A percentile compares a stretch with the other conserved stretches of the same genome.
phyloP scores from a whole-genome alignment of 192 early-diverging fungal genomes.

The Entomortierella parvispora region DNA sequence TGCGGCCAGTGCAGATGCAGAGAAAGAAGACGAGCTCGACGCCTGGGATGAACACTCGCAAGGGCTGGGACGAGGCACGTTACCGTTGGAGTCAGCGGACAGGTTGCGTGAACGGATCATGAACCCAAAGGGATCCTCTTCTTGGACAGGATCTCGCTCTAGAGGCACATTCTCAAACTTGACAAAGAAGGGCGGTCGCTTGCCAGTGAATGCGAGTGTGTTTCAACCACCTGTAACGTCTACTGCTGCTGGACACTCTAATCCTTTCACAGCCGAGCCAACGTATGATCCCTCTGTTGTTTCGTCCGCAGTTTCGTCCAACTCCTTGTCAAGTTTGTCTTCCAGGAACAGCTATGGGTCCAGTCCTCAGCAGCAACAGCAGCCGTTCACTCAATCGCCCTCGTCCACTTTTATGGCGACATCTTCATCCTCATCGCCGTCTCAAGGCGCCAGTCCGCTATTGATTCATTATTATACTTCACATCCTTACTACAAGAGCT shows the following conservation, averaged over 20 bases:
- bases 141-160: constrained; percentile 15
- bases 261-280: constrained; percentile 1
- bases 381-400: constrained; percentile 15
- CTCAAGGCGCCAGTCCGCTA: constrained; percentile 30
- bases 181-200: constrained; percentile 24
- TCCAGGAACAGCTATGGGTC: constrained; percentile 13
- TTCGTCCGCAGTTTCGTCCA: constrained; percentile 11
- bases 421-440: constrained; percentile 7
- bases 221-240: constrained; percentile 21
- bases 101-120: neutral
- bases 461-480: constrained; percentile 52
- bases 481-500: constrained; percentile 42
- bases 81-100: constrained; percentile 24
- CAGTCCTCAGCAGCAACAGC: constrained; percentile 5
- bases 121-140: neutral
- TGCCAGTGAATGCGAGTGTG: constrained; percentile 11
- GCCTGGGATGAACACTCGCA: constrained; percentile 47
- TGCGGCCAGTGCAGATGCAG: constrained; percentile 15
- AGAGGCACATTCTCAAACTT: constrained; percentile 34
- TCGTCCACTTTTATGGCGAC: constrained; percentile 11
- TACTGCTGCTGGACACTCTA: neutral
- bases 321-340: constrained; percentile 11
- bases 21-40: constrained; percentile 37
- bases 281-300: neutral
- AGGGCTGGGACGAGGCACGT: constrained; percentile 15